Conservation (phyloP, 164 flowering plant genomes). For the Umbilicus rupestris region DNA sequence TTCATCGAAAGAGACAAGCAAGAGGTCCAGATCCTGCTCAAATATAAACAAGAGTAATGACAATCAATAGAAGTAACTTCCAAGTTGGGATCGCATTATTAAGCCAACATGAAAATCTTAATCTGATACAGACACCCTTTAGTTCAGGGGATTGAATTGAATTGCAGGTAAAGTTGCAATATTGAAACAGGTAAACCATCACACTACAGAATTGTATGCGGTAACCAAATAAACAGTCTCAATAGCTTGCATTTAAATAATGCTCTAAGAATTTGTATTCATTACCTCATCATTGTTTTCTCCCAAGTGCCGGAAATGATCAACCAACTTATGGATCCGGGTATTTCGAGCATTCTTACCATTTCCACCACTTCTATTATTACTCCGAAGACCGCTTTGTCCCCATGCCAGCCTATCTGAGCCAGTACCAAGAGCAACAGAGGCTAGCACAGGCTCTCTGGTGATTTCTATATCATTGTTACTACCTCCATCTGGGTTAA, state of each 20-base stretch:
- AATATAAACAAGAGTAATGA: constrained; percentile 11
- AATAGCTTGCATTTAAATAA: neutral
- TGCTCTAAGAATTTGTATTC: neutral
- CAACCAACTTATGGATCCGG: constrained; percentile 50
- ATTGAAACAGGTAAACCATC: neutral
- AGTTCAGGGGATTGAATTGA: neutral
- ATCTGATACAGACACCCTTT: neutral
- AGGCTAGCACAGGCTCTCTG: constrained; percentile 39
- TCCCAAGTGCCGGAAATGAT: constrained; percentile 42
- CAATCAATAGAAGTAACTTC: neutral
- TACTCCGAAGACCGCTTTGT: constrained; percentile 64
- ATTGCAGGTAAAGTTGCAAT: neutral
- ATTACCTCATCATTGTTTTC: constrained; percentile 29
- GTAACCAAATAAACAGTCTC: neutral
- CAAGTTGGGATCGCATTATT: constrained; percentile 1
- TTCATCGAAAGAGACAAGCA: constrained; percentile 51
- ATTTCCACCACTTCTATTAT: constrained; percentile 42
- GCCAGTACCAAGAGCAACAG: constrained; percentile 41
- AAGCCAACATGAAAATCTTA: neutral
- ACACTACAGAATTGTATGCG: neutral
- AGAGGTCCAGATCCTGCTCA: constrained; percentile 59
- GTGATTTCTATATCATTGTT: constrained; percentile 50
- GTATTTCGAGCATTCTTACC: constrained; percentile 30
- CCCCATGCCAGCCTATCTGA: constrained; percentile 83
- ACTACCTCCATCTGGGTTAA: constrained; percentile 30